Conservation (phyloP, 441 rosid genomes). For the Oxalis stricta region DNA sequence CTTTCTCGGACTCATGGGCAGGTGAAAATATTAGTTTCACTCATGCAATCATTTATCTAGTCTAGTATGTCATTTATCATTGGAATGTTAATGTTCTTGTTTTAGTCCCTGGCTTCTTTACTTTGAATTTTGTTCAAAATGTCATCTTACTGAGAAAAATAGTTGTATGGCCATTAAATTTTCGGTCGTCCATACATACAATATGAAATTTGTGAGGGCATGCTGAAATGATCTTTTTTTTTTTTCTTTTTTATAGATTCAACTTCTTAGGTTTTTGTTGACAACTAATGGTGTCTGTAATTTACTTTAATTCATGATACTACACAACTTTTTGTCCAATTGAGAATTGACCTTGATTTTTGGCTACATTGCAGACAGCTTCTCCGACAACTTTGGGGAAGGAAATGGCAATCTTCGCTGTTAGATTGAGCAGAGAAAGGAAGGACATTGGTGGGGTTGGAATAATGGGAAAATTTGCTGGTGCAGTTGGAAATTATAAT, state of each 20-base stretch:
- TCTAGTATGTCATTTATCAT: background rate
- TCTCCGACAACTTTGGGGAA: constrained; percentile 90
- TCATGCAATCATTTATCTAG: background rate
- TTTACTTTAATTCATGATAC: background rate
- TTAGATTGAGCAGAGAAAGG: constrained; percentile 70
- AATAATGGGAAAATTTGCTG: constrained; percentile 90
- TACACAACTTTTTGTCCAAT: background rate
- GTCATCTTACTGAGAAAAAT: background rate
- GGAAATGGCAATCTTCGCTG: constrained; percentile 86
- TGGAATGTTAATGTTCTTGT: background rate
- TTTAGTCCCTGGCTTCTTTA: background rate
- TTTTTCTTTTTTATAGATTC: background rate
- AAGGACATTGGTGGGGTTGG: constrained; percentile 51
- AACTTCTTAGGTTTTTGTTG: background rate
- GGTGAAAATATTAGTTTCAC: constrained; percentile 24
- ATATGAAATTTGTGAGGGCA: background rate
- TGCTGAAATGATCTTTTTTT: background rate
- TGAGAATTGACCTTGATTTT: background rate
- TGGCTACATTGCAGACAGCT: constrained; percentile 58
- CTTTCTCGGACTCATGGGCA: constrained; percentile 98
- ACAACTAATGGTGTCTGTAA: background rate
- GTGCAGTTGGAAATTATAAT: constrained; percentile 94
- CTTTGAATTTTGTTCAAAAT: background rate
- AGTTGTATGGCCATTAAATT: background rate
- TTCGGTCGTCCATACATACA: background rate